A percentile compares a stretch with the other conserved stretches of the same genome.
These are phyloP conservation scores for Kwoniella sp. DNA, from an alignment of 768 basidiomycete genomes.

Conservation along the genomic window DNA sequence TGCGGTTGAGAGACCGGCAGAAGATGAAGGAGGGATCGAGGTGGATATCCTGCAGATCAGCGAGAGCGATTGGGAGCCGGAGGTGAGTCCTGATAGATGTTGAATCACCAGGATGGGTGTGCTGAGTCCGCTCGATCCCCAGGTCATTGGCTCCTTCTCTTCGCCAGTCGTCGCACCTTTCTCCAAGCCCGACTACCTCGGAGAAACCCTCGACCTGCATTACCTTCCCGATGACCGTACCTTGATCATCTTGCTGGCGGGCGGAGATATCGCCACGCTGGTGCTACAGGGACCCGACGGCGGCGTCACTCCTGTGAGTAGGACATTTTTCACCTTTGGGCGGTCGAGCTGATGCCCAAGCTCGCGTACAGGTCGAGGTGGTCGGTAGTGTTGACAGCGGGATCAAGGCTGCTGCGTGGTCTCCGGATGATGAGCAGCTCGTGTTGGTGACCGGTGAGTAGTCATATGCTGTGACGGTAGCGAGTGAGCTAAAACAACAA, in stretches of 20 bases:
- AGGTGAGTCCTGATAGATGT: constrained; percentile 16
- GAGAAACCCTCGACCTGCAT: constrained; percentile 61
- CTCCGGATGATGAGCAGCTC: constrained; percentile 84
- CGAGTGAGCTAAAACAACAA: not conserved
- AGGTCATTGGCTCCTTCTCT: constrained; percentile 34
- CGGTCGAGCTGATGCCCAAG: not conserved
- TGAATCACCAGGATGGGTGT: no score
- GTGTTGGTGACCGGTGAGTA: constrained; percentile 69
- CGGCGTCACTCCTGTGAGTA: constrained; percentile 53
- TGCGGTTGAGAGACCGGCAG: constrained; percentile 56
- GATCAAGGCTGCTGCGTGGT: constrained; percentile 78
- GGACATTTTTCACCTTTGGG: not conserved
- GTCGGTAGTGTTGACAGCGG: constrained; percentile 84
- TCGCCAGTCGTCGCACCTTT: constrained; percentile 39
- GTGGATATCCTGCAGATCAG: constrained; percentile 54
- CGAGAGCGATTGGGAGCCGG: constrained; percentile 2
- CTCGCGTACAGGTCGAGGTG: constrained; percentile 60
- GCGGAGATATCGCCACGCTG: constrained; percentile 77
- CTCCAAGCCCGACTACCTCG: constrained; percentile 17
- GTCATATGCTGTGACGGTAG: not conserved
- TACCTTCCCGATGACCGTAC: constrained; percentile 68
- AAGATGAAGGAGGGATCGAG: constrained; percentile 55
- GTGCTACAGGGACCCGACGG: constrained; percentile 51
- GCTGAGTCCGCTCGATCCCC: no score
- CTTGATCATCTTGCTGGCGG: constrained; percentile 64